Base-by-base conservation (phyloP, 1,139 yeast species). In the Geotrichum candidum region DNA sequence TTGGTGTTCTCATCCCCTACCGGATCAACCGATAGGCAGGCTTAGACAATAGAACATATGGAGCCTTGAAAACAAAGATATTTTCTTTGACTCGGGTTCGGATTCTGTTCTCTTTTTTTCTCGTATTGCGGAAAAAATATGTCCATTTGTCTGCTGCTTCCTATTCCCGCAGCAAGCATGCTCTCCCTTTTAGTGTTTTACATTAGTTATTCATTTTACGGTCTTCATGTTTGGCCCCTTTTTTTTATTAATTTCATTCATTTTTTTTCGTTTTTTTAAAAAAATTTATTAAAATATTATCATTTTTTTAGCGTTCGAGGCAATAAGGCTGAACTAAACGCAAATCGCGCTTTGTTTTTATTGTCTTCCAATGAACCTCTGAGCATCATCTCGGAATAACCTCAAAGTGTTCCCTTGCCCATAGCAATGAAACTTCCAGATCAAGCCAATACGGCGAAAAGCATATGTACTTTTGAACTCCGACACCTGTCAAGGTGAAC, bases 1-100 rank as follows among this genome's bases (percentile, higher is more conserved):
- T 56, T 2, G 38, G 46, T 54, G 13, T 61, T 13, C 15, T 61
- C n/a, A 18, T 58, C n/a, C 33, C 46, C n/a, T 50, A 27, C 25
- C 53, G 22, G 6, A 31, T n/a, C 29, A 7, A 51, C 2, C 50
- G 52, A 15, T 52, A 33, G 1, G 29, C 33, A n/a, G 57, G 27
- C 35, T 45, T 45, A 11, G 57, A 41, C 6, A 9, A 29, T 10
- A 27, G 31, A 56, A 48, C 9, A 27, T 23, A 1, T 11, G 9
- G 7, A n/a, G 31, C 11, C 15, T 41, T 41, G 56, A 35, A 35
- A 13, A 31, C 41, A 13, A 10, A 35, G 41, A 35, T 11, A 35
- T 35, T 35, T 13, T 35, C 10, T 35, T 35, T 35, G 10, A 13
- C 41, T 35, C 11, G 10, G 11, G 3, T 3, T 35, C 10, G 11